Conservation (phyloP, 768 basidiomycete species). For the Megacollybia marginata region DNA sequence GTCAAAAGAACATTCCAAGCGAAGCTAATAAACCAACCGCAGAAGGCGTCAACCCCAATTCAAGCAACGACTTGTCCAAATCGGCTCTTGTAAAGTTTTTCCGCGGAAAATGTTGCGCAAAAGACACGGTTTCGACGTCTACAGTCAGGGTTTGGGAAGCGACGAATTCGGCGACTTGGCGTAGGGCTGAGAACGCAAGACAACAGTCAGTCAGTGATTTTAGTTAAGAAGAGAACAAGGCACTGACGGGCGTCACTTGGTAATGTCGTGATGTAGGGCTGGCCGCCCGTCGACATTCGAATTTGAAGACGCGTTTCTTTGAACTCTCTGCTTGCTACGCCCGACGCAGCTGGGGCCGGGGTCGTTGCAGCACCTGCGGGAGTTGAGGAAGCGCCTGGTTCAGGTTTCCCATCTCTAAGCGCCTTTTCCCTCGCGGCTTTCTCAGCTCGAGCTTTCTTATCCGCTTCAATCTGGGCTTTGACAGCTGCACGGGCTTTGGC, state of each 20-base stretch:
- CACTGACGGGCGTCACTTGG: constrained; percentile 71
- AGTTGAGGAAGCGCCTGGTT: constrained; percentile 26
- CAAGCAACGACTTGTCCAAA: constrained; percentile 72
- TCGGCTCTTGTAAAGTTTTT: constrained; percentile 72
- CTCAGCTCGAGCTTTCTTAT: constrained; percentile 84
- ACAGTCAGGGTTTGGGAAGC: constrained; percentile 66
- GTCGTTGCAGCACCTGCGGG: constrained; percentile 26
- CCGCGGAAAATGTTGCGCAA: constrained; percentile 28
- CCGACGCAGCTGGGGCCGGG: constrained; percentile 27
- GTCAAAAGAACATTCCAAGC: neutral
- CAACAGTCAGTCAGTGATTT: neutral
- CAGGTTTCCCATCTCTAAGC: constrained; percentile 66
- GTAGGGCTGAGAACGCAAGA: constrained; percentile 44
- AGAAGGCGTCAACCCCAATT: constrained; percentile 85
- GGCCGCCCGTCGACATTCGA: constrained; percentile 72
- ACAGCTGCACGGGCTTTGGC: constrained; percentile 78
- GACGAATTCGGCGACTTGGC: constrained; percentile 82
- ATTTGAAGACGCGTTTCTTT: constrained; percentile 88
- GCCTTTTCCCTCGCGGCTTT: constrained; percentile 90
- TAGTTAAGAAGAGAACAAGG: neutral
- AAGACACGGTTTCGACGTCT: constrained; percentile 61
- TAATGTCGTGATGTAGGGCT: constrained; percentile 74
- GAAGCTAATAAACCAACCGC: constrained; percentile 46
- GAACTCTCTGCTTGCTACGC: constrained; percentile 65
- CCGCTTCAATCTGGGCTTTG: constrained; percentile 91